phyloP scores from a whole-genome alignment of 495 filamentous ascomycete species.

The Penicillium parvum region DNA sequence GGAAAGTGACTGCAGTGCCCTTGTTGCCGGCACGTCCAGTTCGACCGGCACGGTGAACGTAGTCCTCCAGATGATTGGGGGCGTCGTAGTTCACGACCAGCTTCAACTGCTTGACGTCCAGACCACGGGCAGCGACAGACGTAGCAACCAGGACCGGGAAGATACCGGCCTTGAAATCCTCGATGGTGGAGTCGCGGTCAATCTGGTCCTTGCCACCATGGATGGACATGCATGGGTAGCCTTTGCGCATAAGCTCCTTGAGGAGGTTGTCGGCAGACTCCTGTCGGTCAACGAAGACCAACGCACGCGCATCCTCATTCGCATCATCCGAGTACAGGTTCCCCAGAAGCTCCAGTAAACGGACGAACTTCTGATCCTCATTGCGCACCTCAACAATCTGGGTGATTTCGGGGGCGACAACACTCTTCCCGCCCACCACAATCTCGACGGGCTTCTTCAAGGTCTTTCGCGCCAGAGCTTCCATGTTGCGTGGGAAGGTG shows the following conservation, averaged over 20 bases:
- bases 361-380: conserved; percentile 79
- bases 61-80: conserved; percentile 96
- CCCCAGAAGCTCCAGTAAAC: conserved; percentile 79
- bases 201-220: conserved; percentile 96
- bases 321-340: conserved; percentile 72
- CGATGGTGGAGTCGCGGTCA: conserved; percentile 90
- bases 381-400: conserved; percentile 88
- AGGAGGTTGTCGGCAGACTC: conserved; percentile 87
- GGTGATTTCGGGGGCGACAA: conserved; percentile 91
- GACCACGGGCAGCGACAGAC: conserved; percentile 88
- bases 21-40: conserved; percentile 94
- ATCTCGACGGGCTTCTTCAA: conserved; percentile 87
- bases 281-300: conserved; percentile 95
- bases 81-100: conserved; percentile 96
- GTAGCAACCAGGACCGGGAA: conserved; percentile 90
- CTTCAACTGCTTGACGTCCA: conserved; percentile 96
- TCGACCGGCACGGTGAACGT: conserved; percentile 91
- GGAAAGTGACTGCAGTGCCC: conserved; percentile 90
- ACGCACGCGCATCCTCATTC: conserved; percentile 79
- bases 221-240: conserved; percentile 93
- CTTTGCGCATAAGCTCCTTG: conserved; percentile 76
- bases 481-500: conserved; percentile 93
- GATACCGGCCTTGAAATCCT: conserved; percentile 89
- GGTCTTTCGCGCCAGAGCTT: conserved; percentile 81
- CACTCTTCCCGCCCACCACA: conserved; percentile 82